These are phyloP conservation scores for Hyaloscypha hepaticicola DNA, from an alignment of 495 filamentous ascomycete genomes.

Conservation along the genomic window DNA sequence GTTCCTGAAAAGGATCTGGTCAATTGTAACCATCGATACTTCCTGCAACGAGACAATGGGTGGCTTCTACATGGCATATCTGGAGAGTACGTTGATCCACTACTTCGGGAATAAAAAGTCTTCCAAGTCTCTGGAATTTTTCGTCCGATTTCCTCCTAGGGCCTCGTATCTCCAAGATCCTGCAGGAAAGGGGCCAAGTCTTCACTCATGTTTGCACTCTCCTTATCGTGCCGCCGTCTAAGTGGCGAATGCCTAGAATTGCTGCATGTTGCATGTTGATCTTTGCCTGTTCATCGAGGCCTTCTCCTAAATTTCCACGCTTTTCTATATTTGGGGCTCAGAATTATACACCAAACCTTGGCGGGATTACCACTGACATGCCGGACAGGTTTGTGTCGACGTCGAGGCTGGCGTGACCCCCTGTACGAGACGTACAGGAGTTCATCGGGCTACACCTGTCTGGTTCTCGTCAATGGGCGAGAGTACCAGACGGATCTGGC, in stretches of 20 bases:
- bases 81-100: constrained; percentile 55
- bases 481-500: constrained; percentile 92
- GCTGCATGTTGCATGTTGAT: constrained; percentile 24
- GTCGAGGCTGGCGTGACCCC: constrained; percentile 93
- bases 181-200: constrained; percentile 18
- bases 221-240: constrained; percentile 5
- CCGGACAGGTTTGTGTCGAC: constrained; percentile 84
- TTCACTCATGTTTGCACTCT: constrained; percentile 15
- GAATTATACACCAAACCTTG: constrained; percentile 13
- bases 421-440: constrained; percentile 79
- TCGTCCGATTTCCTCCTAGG: constrained; percentile 21
- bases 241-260: constrained; percentile 16
- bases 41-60: constrained; percentile 43
- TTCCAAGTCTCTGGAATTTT: constrained; percentile 18
- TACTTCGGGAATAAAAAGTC: constrained; percentile 15
- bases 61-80: constrained; percentile 63
- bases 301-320: constrained; percentile 5
- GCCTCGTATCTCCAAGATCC: constrained; percentile 17
- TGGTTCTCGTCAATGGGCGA: constrained; percentile 92
- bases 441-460: constrained; percentile 77
- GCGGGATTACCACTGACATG: constrained; percentile 44
- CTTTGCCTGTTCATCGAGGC: constrained; percentile 10
- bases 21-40: constrained; percentile 10
- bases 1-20: constrained; percentile 26
- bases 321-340: constrained; percentile 13